Base-by-base conservation (phyloP, 306 rosid species). In the Medicago arabica region DNA sequence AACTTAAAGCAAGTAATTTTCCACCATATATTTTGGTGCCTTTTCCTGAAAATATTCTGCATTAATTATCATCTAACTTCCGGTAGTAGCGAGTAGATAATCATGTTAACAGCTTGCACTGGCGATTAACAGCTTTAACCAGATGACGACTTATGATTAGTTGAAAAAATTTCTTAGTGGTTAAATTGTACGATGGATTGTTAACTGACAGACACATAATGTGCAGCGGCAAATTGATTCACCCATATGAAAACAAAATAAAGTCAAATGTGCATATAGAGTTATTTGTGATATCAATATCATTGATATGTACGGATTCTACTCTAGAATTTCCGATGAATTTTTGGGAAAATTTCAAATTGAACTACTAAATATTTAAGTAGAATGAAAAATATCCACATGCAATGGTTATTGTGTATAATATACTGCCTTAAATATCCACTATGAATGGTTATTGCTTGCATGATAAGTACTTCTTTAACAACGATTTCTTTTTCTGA, bases 331-430 rank as follows among this genome's bases (percentile, higher is more conserved):
- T 74, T 31, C 46, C 19, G 9, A 9, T 60, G 51, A 60, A 2
- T 50, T 60, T 60, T 74, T 34, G 25, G 71, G 51, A 31, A 47
- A 62, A 62, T 31, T 74, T 62, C 21, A 47, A 74, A 74, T 16
- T 8, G n/a, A 61, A 61, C 50, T 47, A 57, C 60, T 41, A 73
- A 73, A 59, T 23, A 15, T 23, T 72, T 58, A 59, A 17, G 11
- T 28, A 43, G 43, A 43, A 10, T 14, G 31, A 25, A 43, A 73
- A 59, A 74, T 74, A 74, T 28, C 50, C 49, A 60, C 69, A 28
- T 15, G 57, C 28, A 49, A 44, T 74, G 71, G 49, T 46, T 62
- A 47, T 61, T 60, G 34, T 7, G 23, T 13, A 64, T 63, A 63
- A 21, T 38, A 66, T 65, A 21, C 41, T 54, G 74, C 34, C 47